phyloP scores from a whole-genome alignment of 2,329 filamentous ascomycete genomes.

The Botryotinia globosa region DNA sequence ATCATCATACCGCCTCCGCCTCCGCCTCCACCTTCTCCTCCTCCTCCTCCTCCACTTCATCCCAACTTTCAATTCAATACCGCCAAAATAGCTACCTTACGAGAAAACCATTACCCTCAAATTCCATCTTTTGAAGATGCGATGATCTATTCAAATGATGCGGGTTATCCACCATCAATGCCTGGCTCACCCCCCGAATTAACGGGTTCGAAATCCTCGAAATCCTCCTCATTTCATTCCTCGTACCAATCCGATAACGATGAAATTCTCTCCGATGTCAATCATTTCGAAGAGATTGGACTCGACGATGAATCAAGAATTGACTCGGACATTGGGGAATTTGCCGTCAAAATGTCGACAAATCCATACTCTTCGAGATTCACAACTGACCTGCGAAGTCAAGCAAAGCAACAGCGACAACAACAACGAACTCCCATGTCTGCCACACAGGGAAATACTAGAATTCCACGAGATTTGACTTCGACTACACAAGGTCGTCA shows the following conservation, averaged over 20 bases:
- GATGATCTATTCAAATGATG: constrained; percentile 30
- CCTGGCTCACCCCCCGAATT: constrained; percentile 75
- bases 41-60: not conserved
- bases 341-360: constrained; percentile 31
- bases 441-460: constrained; percentile 27
- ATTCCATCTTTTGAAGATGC: constrained; percentile 34
- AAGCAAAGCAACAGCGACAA: constrained; percentile 26
- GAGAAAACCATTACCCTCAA: constrained; percentile 29
- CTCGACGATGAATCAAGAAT: constrained; percentile 64
- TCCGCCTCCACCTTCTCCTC: not conserved
- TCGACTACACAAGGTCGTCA: constrained; percentile 27
- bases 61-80: constrained; percentile 20
- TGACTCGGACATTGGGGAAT: constrained; percentile 35
- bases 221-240: constrained; percentile 84
- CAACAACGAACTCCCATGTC: constrained; percentile 33
- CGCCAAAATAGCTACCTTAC: constrained; percentile 39
- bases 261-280: constrained; percentile 66
- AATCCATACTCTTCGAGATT: constrained; percentile 35
- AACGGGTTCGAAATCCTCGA: constrained; percentile 82
- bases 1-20: not conserved
- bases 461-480: constrained; percentile 36
- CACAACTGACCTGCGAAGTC: constrained; percentile 29
- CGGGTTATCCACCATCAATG: constrained; percentile 29
- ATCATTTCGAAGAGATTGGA: constrained; percentile 91
- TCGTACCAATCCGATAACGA: constrained; percentile 71